phyloP scores from a whole-genome alignment of 2,329 filamentous ascomycete genomes.

The Verticillium albo-atrum region DNA sequence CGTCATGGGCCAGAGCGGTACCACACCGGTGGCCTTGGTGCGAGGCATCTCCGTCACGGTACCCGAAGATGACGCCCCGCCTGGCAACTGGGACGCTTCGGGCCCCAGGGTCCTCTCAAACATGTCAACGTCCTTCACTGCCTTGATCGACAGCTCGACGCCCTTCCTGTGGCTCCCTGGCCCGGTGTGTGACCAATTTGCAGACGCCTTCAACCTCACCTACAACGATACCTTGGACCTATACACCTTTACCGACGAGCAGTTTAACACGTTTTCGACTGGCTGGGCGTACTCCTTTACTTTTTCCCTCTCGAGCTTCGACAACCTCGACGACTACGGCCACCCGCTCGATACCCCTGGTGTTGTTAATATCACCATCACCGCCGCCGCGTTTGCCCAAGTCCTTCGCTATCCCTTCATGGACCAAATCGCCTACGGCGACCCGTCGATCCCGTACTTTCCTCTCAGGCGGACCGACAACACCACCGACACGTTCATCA shows the following conservation, averaged over 20 bases:
- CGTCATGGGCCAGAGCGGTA: slow-evolving; percentile 46
- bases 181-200: slow-evolving; percentile 59
- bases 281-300: slow-evolving; percentile 43
- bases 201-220: slow-evolving; percentile 56
- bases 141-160: slow-evolving; percentile 59
- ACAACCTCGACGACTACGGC: slow-evolving; percentile 49
- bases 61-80: slow-evolving; percentile 23
- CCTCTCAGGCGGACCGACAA: slow-evolving; percentile 54
- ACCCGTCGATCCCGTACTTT: slow-evolving; percentile 55
- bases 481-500: slow-evolving; percentile 43
- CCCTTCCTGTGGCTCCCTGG: slow-evolving; percentile 61
- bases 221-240: slow-evolving; percentile 61
- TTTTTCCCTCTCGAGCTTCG: slow-evolving; percentile 52
- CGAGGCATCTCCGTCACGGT: slow-evolving; percentile 47
- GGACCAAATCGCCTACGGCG: slow-evolving; percentile 37
- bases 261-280: slow-evolving; percentile 27
- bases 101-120: slow-evolving; percentile 31
- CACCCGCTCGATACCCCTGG: slow-evolving; percentile 42
- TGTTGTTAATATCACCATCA: slow-evolving; percentile 53
- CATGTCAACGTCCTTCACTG: slow-evolving; percentile 43
- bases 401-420: slow-evolving; percentile 45
- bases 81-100: slow-evolving; percentile 32
- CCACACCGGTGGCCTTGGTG: slow-evolving; percentile 55
- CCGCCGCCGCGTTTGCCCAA: slow-evolving; percentile 45
- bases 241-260: slow-evolving; percentile 59